Evolutionary conservation across 2,329 filamentous ascomycete genomes (phyloP).

Genomic region (Scedosporium dehoogii): DNA sequence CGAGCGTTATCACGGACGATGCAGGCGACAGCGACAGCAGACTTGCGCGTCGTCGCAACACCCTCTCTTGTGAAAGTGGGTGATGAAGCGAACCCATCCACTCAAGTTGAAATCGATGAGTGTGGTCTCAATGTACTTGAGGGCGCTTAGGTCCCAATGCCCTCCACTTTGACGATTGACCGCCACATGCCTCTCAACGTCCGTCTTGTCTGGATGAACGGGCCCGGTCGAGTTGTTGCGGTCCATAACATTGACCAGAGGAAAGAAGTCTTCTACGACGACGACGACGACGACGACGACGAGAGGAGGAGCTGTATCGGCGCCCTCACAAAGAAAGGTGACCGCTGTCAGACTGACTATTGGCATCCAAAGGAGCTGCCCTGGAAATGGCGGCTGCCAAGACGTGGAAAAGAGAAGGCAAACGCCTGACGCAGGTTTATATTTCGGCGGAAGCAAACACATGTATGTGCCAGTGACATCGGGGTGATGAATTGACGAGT

Average conservation of each 20-base stretch:
- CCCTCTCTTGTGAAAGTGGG: not conserved
- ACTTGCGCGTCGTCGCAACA: not conserved
- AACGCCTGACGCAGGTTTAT: not conserved
- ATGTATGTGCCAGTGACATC: too few relatives aligned
- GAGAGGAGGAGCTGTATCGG: not conserved
- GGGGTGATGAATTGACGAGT: too few relatives aligned
- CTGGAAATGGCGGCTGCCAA: not conserved
- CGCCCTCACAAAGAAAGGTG: not conserved
- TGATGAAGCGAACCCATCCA: not conserved
- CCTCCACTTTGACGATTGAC: not conserved
- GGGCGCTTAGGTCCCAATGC: not conserved
- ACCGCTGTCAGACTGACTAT: not conserved
- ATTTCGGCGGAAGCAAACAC: not conserved
- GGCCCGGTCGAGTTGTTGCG: not conserved
- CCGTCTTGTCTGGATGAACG: not conserved
- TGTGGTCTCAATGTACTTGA: not conserved
- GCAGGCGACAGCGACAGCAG: not conserved
- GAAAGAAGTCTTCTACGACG: not conserved
- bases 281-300: not conserved
- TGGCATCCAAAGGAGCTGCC: not conserved
- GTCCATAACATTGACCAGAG: not conserved
- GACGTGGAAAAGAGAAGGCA: not conserved
- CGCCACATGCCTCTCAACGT: not conserved
- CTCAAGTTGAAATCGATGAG: not conserved
- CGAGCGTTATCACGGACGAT: not conserved